Conservation (phyloP, 768 basidiomycete genomes). For the Panaeolus cyanescens region DNA sequence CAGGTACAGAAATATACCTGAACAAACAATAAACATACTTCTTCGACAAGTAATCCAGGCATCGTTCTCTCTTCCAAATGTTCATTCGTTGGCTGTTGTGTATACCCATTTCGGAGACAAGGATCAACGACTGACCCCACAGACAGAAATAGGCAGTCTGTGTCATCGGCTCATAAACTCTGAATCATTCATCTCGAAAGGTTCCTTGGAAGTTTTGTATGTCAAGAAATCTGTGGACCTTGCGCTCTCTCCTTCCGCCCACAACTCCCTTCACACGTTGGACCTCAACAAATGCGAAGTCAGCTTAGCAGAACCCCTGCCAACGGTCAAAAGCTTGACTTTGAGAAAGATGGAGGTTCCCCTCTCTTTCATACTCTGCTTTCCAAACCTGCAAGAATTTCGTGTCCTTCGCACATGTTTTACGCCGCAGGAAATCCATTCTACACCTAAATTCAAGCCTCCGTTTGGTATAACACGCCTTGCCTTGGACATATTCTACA, state of each 20-base stretch:
- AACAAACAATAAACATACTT: too few relatives aligned
- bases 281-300: not conserved
- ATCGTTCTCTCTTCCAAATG: not conserved
- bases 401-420: too few relatives aligned
- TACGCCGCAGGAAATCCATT: too few relatives aligned
- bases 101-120: not conserved
- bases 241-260: not conserved
- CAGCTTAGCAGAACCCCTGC: not conserved
- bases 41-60: not conserved
- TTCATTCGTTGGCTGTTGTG: not conserved
- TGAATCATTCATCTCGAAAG: not conserved
- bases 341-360: not conserved
- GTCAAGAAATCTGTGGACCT: not conserved
- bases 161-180: not conserved
- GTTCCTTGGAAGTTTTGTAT: not conserved
- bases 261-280: not conserved
- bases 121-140: not conserved
- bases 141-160: not conserved
- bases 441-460: too few relatives aligned
- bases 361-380: not conserved
- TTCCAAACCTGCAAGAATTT: too few relatives aligned
- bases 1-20: too few relatives aligned
- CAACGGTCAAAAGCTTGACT: not conserved
- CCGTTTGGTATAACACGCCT: too few relatives aligned
- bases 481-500: too few relatives aligned